Conservation (phyloP, 106 monocot genomes). For the Dendrobium huoshanense region DNA sequence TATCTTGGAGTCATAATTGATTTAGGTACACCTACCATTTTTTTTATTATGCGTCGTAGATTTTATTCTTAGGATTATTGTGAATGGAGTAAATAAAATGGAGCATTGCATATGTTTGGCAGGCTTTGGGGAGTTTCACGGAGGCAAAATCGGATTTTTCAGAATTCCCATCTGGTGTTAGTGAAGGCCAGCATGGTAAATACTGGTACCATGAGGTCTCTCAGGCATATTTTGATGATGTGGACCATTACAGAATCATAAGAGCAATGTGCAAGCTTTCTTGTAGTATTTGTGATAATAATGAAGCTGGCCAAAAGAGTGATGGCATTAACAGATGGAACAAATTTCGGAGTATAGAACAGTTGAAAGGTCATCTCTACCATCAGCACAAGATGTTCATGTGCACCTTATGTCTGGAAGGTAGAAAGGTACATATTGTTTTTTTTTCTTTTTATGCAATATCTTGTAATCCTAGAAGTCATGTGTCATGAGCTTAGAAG, state of each 20-base stretch:
- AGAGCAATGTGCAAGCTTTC: constrained; percentile 88
- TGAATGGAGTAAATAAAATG: not conserved
- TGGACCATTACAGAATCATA: constrained; percentile 81
- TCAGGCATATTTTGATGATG: constrained; percentile 84
- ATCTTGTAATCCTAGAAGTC: not conserved
- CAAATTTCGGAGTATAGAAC: constrained; percentile 74
- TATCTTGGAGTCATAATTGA: not conserved
- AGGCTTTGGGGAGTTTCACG: constrained; percentile 92
- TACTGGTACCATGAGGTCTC: constrained; percentile 90
- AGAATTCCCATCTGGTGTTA: constrained; percentile 37
- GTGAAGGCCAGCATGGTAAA: constrained; percentile 47
- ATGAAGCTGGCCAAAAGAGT: constrained; percentile 30
- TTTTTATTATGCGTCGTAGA: not conserved
- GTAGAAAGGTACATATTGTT: constrained; percentile 58
- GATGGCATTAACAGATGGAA: constrained; percentile 38
- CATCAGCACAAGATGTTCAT: constrained; percentile 77
- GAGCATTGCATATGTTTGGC: not conserved
- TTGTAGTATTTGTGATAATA: constrained; percentile 82
- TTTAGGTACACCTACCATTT: not conserved
- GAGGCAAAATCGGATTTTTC: constrained; percentile 77
- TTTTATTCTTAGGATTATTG: not conserved
- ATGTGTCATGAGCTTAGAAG: not conserved
- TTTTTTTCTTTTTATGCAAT: not conserved
- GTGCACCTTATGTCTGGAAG: constrained; percentile 88
- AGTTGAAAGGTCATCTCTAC: constrained; percentile 81